Evolutionary conservation across 768 basidiomycete species (phyloP).

Genomic region (Infundibulicybe gibba): DNA sequence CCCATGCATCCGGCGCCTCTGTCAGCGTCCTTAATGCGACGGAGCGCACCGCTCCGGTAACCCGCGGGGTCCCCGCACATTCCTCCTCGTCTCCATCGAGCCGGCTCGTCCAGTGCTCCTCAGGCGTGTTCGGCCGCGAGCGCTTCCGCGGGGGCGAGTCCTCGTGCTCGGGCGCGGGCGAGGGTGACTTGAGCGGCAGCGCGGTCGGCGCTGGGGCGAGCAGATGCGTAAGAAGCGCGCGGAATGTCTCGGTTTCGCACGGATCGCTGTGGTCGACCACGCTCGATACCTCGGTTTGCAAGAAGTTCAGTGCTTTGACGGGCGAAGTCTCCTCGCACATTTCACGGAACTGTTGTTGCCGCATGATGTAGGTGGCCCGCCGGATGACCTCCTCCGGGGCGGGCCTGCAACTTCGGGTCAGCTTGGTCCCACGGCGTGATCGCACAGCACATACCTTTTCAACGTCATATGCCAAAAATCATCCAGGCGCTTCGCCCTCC

Average conservation of each 20-base stretch:
- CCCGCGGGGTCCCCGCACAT: slow-evolving; percentile 6
- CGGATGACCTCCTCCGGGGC: slow-evolving; percentile 60
- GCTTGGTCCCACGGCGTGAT: not conserved
- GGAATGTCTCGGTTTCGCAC: slow-evolving; percentile 60
- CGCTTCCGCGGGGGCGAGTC: slow-evolving; percentile 40
- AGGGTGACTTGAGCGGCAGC: slow-evolving; percentile 10
- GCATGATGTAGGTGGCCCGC: slow-evolving; percentile 57
- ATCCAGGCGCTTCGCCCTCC: slow-evolving; percentile 52
- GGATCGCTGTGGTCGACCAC: slow-evolving; percentile 68
- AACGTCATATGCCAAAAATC: slow-evolving; percentile 80
- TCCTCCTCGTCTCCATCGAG: slow-evolving; percentile 26
- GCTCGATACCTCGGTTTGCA: slow-evolving; percentile 64
- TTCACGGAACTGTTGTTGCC: slow-evolving; percentile 84
- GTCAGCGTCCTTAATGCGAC: slow-evolving; percentile 13
- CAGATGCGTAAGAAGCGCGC: slow-evolving; percentile 63
- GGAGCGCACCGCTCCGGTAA: slow-evolving; percentile 2
- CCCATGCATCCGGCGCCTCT: slow-evolving; percentile 21
- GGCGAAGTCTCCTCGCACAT: slow-evolving; percentile 64
- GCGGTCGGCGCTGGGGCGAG: slow-evolving; percentile 34
- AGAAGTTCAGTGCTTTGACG: slow-evolving; percentile 65
- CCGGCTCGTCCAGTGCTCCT: slow-evolving; percentile 39
- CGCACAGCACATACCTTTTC: slow-evolving; percentile 42
- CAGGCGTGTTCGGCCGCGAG: slow-evolving; percentile 37
- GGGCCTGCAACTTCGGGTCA: slow-evolving; percentile 37
- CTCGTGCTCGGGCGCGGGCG: slow-evolving; percentile 18